These are phyloP conservation scores for Ustilago loliicola DNA, from an alignment of 1,284 basidiomycete genomes.

Conservation along the genomic window DNA sequence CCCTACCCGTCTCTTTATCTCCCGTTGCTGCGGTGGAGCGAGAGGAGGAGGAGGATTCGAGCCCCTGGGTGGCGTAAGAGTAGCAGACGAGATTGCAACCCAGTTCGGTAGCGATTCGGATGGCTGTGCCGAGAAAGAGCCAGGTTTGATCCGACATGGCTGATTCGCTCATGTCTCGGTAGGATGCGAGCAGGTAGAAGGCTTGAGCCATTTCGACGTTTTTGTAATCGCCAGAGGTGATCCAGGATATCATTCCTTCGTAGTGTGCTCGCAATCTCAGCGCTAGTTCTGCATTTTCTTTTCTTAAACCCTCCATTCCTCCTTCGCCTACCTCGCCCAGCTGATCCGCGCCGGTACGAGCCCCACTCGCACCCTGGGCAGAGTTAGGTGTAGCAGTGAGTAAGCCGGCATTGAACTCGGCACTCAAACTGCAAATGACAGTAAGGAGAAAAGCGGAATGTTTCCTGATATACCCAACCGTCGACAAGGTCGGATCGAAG, in stretches of 20 bases:
- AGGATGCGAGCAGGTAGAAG: constrained; percentile 41
- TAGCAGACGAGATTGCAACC: constrained; percentile 51
- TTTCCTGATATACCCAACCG: constrained; percentile 49
- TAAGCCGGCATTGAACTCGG: constrained; percentile 27
- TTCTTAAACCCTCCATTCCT: neutral
- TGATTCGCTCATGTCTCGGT: constrained; percentile 30
- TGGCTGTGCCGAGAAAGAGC: constrained; percentile 40
- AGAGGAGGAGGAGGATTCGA: neutral
- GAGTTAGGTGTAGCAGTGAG: neutral
- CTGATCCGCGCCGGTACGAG: too few relatives aligned
- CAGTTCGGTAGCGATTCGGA: constrained; percentile 51
- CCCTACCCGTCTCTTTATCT: neutral
- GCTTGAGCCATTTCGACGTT: constrained; percentile 58
- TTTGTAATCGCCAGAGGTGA: constrained; percentile 45
- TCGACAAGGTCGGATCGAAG: constrained; percentile 51
- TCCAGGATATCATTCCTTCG: constrained; percentile 33
- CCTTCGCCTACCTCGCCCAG: neutral
- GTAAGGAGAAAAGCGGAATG: constrained; percentile 49
- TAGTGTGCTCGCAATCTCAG: constrained; percentile 19
- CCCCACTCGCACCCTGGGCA: too few relatives aligned
- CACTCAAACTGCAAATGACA: constrained; percentile 41
- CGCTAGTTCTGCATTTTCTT: constrained; percentile 23
- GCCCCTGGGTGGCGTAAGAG: constrained; percentile 16
- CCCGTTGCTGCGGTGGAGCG: too few relatives aligned
- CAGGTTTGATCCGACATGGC: constrained; percentile 55